Base-by-base conservation (phyloP, 148 eudicot genomes). In the Amaranthus hypochondriacus region DNA sequence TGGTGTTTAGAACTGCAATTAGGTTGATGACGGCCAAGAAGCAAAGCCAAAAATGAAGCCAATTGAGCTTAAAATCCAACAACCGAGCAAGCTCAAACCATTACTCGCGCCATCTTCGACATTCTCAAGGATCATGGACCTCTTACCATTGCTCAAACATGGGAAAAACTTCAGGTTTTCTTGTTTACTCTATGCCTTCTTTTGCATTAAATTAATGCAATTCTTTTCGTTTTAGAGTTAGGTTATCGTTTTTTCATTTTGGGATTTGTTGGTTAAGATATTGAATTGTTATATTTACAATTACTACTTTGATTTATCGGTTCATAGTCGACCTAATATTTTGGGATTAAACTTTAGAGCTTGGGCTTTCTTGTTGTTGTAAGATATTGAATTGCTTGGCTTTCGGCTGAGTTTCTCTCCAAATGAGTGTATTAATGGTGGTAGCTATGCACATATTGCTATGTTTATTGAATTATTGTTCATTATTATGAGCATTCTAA, bases 81-180 rank as follows among this genome's bases (percentile, higher is more conserved):
- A 42, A 54, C 98, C 92, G 0, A 93, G 82, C 93, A 91, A 71
- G 91, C 91, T 18, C 97, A 89, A 81, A 93, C 96, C 1, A 91
- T 89, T 46, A 93, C 95, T 4, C 84, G 97, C 53, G 82, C 76
- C 12, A 84, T 93, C 59, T 93, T 93, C 54, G 93, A 91, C 54
- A 83, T 91, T 62, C 71, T 93, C 54, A 93, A 88, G 86, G 95
- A 93, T 51, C 97, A 93, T 62, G 98, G 97, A 43, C 98, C 97
- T 69, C 91, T 93, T 69, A 81, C 91, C 73, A 76, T 93, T 13
- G 88, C 91, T 6, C 91, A 93, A 57, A 87, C 95, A 39, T 93
- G 98, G 97, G 87, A 87, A 4, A 88, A 84, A 28, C 84, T 93
- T 48, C 82, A 93, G 92, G 98, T 93, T 59, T 14, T 50, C 61